Evolutionary conservation across 75 land plant species (phyloP).

Genomic region (Chamaecyparis obtusa): DNA sequence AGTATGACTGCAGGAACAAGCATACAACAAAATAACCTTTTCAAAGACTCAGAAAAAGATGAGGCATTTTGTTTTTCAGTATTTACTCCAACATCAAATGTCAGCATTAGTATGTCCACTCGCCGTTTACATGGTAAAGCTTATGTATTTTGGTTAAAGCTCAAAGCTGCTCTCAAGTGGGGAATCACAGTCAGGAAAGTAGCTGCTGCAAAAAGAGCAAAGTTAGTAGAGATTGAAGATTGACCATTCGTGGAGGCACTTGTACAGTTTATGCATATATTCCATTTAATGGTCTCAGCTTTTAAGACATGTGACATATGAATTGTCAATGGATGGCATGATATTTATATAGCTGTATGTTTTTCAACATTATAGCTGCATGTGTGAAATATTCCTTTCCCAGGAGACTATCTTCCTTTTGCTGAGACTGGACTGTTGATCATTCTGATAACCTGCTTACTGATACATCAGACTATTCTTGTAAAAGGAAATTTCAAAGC

Average conservation of each 20-base stretch:
- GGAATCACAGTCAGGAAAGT: conserved; percentile 35
- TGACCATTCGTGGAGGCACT: conserved; percentile 2
- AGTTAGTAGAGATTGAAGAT: conserved; percentile 16
- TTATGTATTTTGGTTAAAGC: conserved; percentile 36
- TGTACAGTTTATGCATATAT: background rate
- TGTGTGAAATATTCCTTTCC: background rate
- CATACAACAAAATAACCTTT: conserved; percentile 6
- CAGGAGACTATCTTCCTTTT: background rate
- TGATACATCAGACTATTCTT: background rate
- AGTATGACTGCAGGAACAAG: conserved; percentile 7
- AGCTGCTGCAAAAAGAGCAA: conserved; percentile 26
- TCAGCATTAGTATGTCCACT: conserved; percentile 24
- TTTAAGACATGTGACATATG: background rate
- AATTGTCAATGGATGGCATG: background rate
- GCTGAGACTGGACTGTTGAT: background rate
- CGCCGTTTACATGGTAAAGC: conserved; percentile 20
- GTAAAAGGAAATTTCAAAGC: background rate
- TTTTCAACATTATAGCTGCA: background rate
- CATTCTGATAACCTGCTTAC: background rate
- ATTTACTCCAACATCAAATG: conserved; percentile 10
- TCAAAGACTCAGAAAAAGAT: conserved; percentile 1
- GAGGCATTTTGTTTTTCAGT: background rate
- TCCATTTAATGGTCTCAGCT: background rate
- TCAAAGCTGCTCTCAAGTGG: conserved; percentile 39
- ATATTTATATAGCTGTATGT: background rate